Evolutionary conservation across 1,284 basidiomycete species (phyloP), one percentile per base, ranked within the genome.

Genomic region (Rhodotorula sp.): DNA sequence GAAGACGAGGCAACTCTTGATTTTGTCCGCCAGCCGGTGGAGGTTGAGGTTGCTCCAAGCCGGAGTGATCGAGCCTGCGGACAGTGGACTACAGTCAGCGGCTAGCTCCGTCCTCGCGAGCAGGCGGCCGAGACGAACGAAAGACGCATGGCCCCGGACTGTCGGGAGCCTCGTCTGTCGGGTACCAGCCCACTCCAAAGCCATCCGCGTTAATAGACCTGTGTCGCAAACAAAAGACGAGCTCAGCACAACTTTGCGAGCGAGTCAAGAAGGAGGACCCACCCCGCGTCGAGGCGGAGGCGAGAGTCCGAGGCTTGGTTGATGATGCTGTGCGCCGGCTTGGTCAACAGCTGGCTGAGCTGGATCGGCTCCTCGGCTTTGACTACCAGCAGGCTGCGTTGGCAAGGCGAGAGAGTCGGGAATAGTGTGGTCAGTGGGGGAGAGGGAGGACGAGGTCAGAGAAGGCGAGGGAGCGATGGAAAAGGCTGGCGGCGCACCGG

Each of bases 1-100:
- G 52, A 97, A 97, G 60, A 96, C 91, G 34, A 97, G 83, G 6
- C 92, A 91, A 1, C 90, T 93, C 79, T 93, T 90, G 81, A 95
- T 93, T 83, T 96, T 97, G 81, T 96, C 93, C 0, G 94, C 94
- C 46, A 97, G 80, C 22, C 94, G 86, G 44, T 86, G 86, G 46
- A 97, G 84, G 79, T 97, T 97, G 47, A 89, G 86, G 76, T 96
- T 96, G 76, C 93, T 94, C 94, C 92, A 95, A 20, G 92, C 92
- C 37, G 78, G 73, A 0, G 76, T 76, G 51, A 62, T 60, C n/a
- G 63, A 59, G 22, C 44, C 66, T 68, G 34, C 10, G 7, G 20
- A 9, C 16, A 24, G 20, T 16, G 26, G 24, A n/a, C 26, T 37
- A 37, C 7, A 5, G 30, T 20, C 10, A 16, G 20, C 28, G 26